phyloP scores from a whole-genome alignment of 2,329 filamentous ascomycete genomes.

The Sarocladium oryzae region DNA sequence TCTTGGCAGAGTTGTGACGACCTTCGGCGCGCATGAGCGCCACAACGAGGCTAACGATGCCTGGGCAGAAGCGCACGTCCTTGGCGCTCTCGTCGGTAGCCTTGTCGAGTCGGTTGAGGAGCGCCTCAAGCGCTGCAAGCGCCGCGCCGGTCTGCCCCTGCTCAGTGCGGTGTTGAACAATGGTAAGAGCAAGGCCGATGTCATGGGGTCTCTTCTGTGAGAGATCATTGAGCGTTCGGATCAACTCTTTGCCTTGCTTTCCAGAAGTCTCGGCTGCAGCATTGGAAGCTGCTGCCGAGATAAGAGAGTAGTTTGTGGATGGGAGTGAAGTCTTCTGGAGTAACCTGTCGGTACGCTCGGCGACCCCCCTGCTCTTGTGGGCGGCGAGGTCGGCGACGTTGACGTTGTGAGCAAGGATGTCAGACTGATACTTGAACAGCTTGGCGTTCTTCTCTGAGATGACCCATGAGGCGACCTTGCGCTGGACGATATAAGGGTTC shows the following conservation, averaged over 20 bases:
- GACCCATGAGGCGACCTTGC: slow-evolving; percentile 50
- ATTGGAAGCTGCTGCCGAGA: slow-evolving; percentile 44
- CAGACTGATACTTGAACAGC: slow-evolving; percentile 64
- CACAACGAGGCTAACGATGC: slow-evolving; percentile 73
- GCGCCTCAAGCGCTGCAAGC: slow-evolving; percentile 66
- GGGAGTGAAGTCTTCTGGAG: slow-evolving; percentile 25
- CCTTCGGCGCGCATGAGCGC: slow-evolving; percentile 73
- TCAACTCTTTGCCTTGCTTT: slow-evolving; percentile 55
- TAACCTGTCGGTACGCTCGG: slow-evolving; percentile 37
- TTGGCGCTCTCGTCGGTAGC: slow-evolving; percentile 49
- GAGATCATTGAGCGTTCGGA: slow-evolving; percentile 63
- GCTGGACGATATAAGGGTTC: slow-evolving; percentile 65
- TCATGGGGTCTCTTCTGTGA: slow-evolving; percentile 72
- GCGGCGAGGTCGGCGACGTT: slow-evolving; percentile 59
- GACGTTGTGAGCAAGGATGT: slow-evolving; percentile 51
- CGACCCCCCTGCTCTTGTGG: slow-evolving; percentile 60
- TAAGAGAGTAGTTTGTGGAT: slow-evolving; percentile 25
- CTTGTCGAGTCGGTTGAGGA: slow-evolving; percentile 65
- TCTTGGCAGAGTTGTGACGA: slow-evolving; percentile 63
- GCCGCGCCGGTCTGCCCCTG: slow-evolving; percentile 67
- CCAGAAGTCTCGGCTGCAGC: slow-evolving; percentile 68
- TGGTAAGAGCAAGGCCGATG: slow-evolving; percentile 71
- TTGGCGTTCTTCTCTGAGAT: slow-evolving; percentile 50
- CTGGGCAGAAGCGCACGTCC: slow-evolving; percentile 75
- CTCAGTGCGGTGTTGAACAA: slow-evolving; percentile 74